Conservation (phyloP, 495 filamentous ascomycete genomes). For the Choiromyces venosus region DNA sequence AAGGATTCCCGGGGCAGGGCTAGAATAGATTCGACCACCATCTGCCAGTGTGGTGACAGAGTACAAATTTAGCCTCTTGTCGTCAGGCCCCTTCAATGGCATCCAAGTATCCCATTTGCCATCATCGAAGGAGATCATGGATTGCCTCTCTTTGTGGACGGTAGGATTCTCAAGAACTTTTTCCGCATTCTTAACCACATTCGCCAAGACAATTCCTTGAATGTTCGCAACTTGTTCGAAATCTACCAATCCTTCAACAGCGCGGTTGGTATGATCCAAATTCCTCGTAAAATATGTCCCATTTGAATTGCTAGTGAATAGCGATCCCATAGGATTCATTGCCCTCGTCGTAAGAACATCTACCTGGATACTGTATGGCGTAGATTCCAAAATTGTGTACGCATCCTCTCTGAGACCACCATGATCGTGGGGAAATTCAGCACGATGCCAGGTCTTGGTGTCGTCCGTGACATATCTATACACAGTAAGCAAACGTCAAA, state of each 20-base stretch:
- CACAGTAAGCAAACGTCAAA: slow-evolving; percentile 10
- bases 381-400: slow-evolving; percentile 90
- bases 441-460: slow-evolving; percentile 79
- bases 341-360: slow-evolving; percentile 70
- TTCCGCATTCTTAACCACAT: slow-evolving; percentile 79
- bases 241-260: slow-evolving; percentile 65
- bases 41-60: slow-evolving; percentile 78
- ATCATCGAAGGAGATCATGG: slow-evolving; percentile 88
- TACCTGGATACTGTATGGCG: slow-evolving; percentile 93
- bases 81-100: slow-evolving; percentile 54
- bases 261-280: slow-evolving; percentile 83
- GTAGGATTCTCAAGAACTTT: slow-evolving; percentile 57
- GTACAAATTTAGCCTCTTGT: slow-evolving; percentile 70
- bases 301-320: slow-evolving; percentile 92
- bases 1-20: slow-evolving; percentile 81
- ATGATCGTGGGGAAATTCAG: slow-evolving; percentile 72
- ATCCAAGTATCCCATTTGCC: slow-evolving; percentile 56
- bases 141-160: slow-evolving; percentile 58
- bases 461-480: slow-evolving; percentile 60
- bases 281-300: slow-evolving; percentile 92
- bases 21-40: slow-evolving; percentile 83
- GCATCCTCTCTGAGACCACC: slow-evolving; percentile 69
- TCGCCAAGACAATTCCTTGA: slow-evolving; percentile 85
- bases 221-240: slow-evolving; percentile 88
- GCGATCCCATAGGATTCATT: slow-evolving; percentile 66